Evolutionary conservation across 2,329 filamentous ascomycete species (phyloP), one percentile per base, ranked within the genome.

Genomic region (Ophiocordyceps camponoti-leonardi): DNA sequence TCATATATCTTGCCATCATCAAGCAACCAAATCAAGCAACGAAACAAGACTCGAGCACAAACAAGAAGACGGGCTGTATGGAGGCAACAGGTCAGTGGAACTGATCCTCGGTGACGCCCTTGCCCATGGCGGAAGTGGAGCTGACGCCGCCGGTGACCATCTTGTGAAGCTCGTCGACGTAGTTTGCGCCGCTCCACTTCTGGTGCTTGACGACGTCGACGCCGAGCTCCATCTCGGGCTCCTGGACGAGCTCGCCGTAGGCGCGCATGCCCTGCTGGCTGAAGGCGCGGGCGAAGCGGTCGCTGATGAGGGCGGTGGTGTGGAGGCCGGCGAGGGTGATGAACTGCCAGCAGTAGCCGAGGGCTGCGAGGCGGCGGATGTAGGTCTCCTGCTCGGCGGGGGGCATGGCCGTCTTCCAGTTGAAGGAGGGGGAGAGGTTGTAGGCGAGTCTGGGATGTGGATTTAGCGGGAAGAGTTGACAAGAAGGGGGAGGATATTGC

Each of bases 311-410:
- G 35, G 90, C 92, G 4, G 86, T 95, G 50, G 86, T 94, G 72
- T 98, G 92, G 60, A 98, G 75, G 54, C 92, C 92, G 6, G 90
- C 92, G 42, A 98, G 78, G n/a, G 92, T 98, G 71, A 98, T 98
- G 73, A 98, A 98, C 67, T 98, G 92, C 92, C 92, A 98, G 77
- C 86, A 94, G 77, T 98, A 98, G 51, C 92, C 92, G 43, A 98
- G 77, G 50, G 69, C 59, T 49, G 81, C 87, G 39, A 98, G 83
- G 40, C 92, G 85, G 51, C 80, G 72, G 69, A 98, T 98, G 70
- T 96, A 98, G 19, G 92, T 98, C 69, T 94, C 86, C 68, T 98
- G 92, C 63, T 96, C 90, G 45, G 75, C 73, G 53, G 83, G 79
- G 41, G 86, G 75, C 88, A 95, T 95, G 56, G 90, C 92, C 48